Conservation (phyloP, 2,329 filamentous ascomycete genomes). For the Aspergillus phoenicis region DNA sequence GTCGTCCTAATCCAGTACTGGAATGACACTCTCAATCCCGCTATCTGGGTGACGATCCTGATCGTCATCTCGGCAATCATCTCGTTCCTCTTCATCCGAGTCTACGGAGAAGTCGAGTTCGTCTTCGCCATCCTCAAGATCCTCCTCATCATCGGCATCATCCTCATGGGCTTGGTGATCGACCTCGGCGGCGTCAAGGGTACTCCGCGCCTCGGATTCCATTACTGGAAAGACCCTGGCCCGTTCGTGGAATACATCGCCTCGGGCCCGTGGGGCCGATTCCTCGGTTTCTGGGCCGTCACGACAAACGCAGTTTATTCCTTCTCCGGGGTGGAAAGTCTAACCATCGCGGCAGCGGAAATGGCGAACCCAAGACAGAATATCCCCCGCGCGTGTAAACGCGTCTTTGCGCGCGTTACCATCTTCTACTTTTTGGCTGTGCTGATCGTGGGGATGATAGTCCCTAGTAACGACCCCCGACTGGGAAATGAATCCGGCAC, state of each 20-base stretch:
- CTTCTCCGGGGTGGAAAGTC: conserved; percentile 49
- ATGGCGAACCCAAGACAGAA: conserved; percentile 55
- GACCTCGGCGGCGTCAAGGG: conserved; percentile 64
- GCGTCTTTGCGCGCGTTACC: conserved; percentile 58
- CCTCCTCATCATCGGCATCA: conserved; percentile 50
- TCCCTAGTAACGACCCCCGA: conserved; percentile 55
- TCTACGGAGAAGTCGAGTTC: conserved; percentile 57
- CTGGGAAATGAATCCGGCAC: conserved; percentile 28
- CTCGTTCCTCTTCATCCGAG: conserved; percentile 56
- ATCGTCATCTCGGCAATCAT: conserved; percentile 61
- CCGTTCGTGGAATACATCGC: conserved; percentile 69
- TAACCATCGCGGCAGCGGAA: conserved; percentile 60
- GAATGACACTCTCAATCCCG: conserved; percentile 30
- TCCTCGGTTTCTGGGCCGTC: conserved; percentile 62
- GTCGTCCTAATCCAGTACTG: conserved; percentile 48
- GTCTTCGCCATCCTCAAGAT: conserved; percentile 57
- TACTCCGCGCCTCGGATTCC: conserved; percentile 63
- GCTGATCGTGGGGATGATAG: conserved; percentile 61
- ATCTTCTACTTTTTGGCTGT: conserved; percentile 62
- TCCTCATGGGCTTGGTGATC: conserved; percentile 57
- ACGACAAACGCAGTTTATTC: conserved; percentile 47
- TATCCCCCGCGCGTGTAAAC: conserved; percentile 58
- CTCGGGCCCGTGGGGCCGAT: conserved; percentile 60
- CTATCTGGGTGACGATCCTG: conserved; percentile 54
- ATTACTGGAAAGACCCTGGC: conserved; percentile 69